phyloP scores from a whole-genome alignment of 1,139 yeast genomes.

The Pichia cactophila region DNA sequence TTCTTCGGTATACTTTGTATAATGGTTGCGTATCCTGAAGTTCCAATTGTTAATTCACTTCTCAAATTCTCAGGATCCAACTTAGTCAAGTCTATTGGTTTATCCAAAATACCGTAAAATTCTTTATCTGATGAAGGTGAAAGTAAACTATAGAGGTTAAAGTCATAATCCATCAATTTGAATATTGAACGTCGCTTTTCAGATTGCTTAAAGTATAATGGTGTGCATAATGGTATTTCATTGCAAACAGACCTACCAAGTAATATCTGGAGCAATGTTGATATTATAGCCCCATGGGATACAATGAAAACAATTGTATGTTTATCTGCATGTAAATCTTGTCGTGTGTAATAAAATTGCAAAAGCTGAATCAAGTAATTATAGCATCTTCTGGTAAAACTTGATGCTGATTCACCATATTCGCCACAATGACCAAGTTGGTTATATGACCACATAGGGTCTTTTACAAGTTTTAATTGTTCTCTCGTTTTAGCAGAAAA shows the following conservation, averaged over 20 bases:
- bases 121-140: slow-evolving; percentile 21
- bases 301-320: slow-evolving; percentile 23
- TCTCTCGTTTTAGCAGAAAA: slow-evolving; percentile 12
- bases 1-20: slow-evolving; percentile 18
- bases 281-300: slow-evolving; percentile 30
- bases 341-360: slow-evolving; percentile 30
- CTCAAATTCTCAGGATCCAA: slow-evolving; percentile 22
- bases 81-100: slow-evolving; percentile 23
- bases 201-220: slow-evolving; percentile 26
- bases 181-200: slow-evolving; percentile 20
- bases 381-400: slow-evolving; percentile 35
- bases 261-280: slow-evolving; percentile 26
- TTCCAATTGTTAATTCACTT: slow-evolving; percentile 20
- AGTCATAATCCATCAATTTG: slow-evolving; percentile 27
- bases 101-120: slow-evolving; percentile 19
- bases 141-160: slow-evolving; percentile 22
- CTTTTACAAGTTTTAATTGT: slow-evolving; percentile 19
- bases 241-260: slow-evolving; percentile 26
- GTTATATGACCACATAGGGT: slow-evolving; percentile 26
- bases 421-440: slow-evolving; percentile 29
- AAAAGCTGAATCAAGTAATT: slow-evolving; percentile 37
- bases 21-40: slow-evolving; percentile 15
- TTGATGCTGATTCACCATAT: slow-evolving; percentile 28
- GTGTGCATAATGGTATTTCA: slow-evolving; percentile 29
- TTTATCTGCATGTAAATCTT: slow-evolving; percentile 20